Percentiles rank a stretch among this genome's conserved stretches.
Evolutionary conservation across 208 protist genomes (phyloP).

Genomic region (Kentomonas sorsogonicus): DNA sequence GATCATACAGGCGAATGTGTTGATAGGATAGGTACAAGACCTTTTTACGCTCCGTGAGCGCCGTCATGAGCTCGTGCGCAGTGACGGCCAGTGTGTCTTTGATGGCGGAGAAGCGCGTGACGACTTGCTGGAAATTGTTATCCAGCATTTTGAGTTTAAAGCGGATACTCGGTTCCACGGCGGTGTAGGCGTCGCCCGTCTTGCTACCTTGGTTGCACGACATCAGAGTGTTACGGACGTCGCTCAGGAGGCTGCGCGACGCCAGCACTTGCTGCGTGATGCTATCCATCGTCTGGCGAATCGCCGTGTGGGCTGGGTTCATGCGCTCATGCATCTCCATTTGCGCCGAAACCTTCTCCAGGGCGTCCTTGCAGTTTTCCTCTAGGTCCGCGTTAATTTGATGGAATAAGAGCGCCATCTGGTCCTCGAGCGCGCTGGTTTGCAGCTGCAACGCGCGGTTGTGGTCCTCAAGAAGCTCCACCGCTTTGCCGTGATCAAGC

Average conservation of each 20-base stretch:
- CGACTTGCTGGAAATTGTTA: slow-evolving; percentile 85
- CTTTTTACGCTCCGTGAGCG: slow-evolving; percentile 86
- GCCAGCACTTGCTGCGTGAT: slow-evolving; percentile 75
- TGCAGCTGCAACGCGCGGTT: slow-evolving; percentile 78
- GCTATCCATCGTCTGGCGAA: slow-evolving; percentile 89
- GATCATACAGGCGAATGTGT: slow-evolving; percentile 89
- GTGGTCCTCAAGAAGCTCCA: slow-evolving; percentile 82
- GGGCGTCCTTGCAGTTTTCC: slow-evolving; percentile 65
- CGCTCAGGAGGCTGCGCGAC: slow-evolving; percentile 67
- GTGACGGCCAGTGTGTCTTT: slow-evolving; percentile 84
- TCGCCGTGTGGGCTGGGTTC: slow-evolving; percentile 66
- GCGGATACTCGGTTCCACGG: slow-evolving; percentile 79
- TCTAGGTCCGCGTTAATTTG: slow-evolving; percentile 82
- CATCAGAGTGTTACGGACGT: slow-evolving; percentile 65
- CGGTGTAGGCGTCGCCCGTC: slow-evolving; percentile 64
- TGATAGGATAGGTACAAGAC: slow-evolving; percentile 89
- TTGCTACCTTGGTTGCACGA: slow-evolving; percentile 41
- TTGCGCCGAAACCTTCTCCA: slow-evolving; percentile 64
- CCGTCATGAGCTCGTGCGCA: slow-evolving; percentile 80
- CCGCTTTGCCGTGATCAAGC: slow-evolving; percentile 68
- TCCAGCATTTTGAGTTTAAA: slow-evolving; percentile 89
- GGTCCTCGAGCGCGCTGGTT: slow-evolving; percentile 80
- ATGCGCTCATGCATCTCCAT: slow-evolving; percentile 78
- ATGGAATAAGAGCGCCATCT: slow-evolving; percentile 90
- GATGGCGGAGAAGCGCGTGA: slow-evolving; percentile 75